Evolutionary conservation across 805 yeast species (phyloP), one percentile per base, ranked within the genome.

Genomic region (Saccharomycopsis javanensis): DNA sequence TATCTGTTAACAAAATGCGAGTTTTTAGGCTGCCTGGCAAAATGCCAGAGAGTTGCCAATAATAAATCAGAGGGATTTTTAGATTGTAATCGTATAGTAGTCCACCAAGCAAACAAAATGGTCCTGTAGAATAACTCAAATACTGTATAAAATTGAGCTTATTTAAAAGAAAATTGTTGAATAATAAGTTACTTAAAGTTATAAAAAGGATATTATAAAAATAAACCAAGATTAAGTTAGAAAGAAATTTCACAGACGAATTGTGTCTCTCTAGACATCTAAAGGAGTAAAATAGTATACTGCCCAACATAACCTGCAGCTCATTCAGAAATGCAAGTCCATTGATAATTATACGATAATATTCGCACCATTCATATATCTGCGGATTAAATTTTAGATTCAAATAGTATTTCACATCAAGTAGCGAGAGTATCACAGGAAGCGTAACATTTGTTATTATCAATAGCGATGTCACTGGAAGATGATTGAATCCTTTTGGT

Each of bases 51-150:
- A 71, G 53, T 53, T 68, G 66, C 63, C 71, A 68, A 56, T 64
- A 57, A 64, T 71, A 71, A n/a, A 67, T 67, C n/a, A 68, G 66
- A 6, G 75, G 75, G 15, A 71, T 65, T 54, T 66, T 59, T 34
- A 60, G 58, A 35, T 66, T 62, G 55, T 72, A 71, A 27, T 66
- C 63, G 23, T 63, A 69, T 31, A 70, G 59, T n/a, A 70, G 52
- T 6, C 71, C 68, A 53, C 70, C 70, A 5, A 71, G 38, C 16
- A 67, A 55, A 3, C 70, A 64, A 13, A 69, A 66, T 11, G 70
- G 71, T 7, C 75, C 73, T 18, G 56, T 27, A 8, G 59, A 38
- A 48, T 57, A 60, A 13, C 53, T 31, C 25, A 61, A 55, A 3
- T 37, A n/a, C 37, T 57, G 56, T 30, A 60, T 7, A 6, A 48